These are phyloP conservation scores for Cercospora zeina DNA, from an alignment of 2,329 filamentous ascomycete species.

Conservation along the genomic window DNA sequence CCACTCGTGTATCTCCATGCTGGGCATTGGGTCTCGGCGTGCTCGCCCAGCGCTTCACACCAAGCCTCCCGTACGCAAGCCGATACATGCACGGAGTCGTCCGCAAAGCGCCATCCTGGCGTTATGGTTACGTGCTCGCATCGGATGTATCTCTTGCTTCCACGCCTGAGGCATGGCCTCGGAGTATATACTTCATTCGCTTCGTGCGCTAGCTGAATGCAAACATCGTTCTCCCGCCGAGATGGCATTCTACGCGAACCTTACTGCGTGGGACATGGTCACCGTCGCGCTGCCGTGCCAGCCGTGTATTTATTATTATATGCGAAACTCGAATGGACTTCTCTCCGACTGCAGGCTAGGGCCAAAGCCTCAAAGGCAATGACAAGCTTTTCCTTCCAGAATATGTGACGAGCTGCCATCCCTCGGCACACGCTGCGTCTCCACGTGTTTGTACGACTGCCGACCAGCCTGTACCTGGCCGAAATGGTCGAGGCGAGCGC, in stretches of 20 bases:
- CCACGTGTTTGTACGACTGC: not conserved
- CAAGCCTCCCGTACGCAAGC: slow-evolving; percentile 8
- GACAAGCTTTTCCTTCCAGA: slow-evolving; percentile 25
- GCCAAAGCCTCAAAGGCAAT: slow-evolving; percentile 10
- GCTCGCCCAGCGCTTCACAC: slow-evolving; percentile 1
- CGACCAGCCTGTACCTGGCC: no score
- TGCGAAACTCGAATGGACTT: slow-evolving; percentile 3
- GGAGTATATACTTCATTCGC: not conserved
- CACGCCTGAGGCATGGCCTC: not conserved
- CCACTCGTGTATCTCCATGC: not conserved
- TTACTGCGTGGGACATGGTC: slow-evolving; percentile 18
- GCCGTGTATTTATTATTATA: slow-evolving; percentile 11
- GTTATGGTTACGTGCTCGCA: not conserved
- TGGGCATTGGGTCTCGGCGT: not conserved
- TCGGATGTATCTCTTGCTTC: not conserved
- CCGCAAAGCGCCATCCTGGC: not conserved
- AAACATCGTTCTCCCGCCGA: not conserved
- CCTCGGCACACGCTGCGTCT: not conserved
- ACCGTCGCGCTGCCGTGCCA: slow-evolving; percentile 9
- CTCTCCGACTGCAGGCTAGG: slow-evolving; percentile 3
- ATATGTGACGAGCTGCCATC: not conserved
- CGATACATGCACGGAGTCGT: slow-evolving; percentile 3
- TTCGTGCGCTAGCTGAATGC: not conserved
- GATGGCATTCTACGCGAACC: slow-evolving; percentile 7
- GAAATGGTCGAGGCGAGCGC: no score